Evolutionary conservation across 2,329 filamentous ascomycete genomes (phyloP).

Genomic region (Lachnellula willkommii): DNA sequence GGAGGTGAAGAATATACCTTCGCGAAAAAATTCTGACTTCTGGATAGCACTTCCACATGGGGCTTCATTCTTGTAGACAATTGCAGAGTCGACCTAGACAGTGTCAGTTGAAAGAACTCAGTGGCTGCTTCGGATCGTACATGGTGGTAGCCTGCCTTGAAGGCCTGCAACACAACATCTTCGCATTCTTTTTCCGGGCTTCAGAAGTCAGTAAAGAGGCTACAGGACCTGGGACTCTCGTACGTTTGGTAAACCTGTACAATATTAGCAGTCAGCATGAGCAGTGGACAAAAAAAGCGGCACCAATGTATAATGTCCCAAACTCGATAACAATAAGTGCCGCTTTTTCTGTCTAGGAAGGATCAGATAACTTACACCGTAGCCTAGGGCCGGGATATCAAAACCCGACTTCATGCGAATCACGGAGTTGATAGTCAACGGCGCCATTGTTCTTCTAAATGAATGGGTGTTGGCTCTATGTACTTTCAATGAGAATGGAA

Average conservation of each 20-base stretch:
- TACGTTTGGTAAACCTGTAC: slow-evolving; percentile 38
- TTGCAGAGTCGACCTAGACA: slow-evolving; percentile 52
- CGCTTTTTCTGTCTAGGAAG: no score
- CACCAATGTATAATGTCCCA: no score
- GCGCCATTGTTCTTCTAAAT: slow-evolving; percentile 34
- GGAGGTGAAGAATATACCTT: slow-evolving; percentile 57
- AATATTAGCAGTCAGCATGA: slow-evolving; percentile 5
- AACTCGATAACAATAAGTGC: no score
- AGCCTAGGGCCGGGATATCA: slow-evolving; percentile 56
- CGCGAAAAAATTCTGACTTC: slow-evolving; percentile 46
- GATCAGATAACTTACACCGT: slow-evolving; percentile 41
- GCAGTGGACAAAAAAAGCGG: no score
- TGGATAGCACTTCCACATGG: slow-evolving; percentile 49
- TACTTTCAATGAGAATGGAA: not conserved
- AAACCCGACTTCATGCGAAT: slow-evolving; percentile 50
- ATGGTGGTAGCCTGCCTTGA: slow-evolving; percentile 53
- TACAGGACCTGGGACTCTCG: slow-evolving; percentile 26
- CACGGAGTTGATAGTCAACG: slow-evolving; percentile 43
- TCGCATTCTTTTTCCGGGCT: slow-evolving; percentile 53
- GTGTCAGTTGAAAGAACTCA: not conserved
- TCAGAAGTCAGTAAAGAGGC: slow-evolving; percentile 35
- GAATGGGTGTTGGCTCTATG: not conserved
- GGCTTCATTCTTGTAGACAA: slow-evolving; percentile 52
- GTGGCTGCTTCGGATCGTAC: slow-evolving; percentile 30
- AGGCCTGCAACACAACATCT: slow-evolving; percentile 50